Conservation (phyloP, 331 rosid species). For the Quercus phellos region DNA sequence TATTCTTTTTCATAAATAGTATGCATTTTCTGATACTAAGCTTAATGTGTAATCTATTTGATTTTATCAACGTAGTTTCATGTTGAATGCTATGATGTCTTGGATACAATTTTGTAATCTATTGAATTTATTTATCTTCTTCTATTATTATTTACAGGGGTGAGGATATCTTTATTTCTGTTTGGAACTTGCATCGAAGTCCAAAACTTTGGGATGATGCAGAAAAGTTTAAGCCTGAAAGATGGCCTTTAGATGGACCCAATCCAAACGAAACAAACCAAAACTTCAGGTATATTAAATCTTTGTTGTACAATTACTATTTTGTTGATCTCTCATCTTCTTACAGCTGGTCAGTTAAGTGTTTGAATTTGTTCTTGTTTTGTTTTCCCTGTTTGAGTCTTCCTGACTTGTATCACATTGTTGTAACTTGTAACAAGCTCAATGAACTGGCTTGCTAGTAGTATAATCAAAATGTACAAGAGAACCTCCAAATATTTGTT, state of each 20-base stretch:
- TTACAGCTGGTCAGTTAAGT: neutral
- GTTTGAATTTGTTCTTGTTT: neutral
- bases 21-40: too few relatives aligned
- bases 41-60: neutral
- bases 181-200: conserved; percentile 93
- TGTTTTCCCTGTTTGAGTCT: neutral
- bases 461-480: neutral
- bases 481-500: neutral
- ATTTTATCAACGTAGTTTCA: neutral
- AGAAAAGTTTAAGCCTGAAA: conserved; percentile 80
- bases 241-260: conserved; percentile 96
- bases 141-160: conserved; percentile 49
- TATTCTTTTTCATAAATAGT: too few relatives aligned
- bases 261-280: conserved; percentile 94
- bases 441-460: neutral
- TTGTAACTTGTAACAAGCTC: neutral
- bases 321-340: neutral
- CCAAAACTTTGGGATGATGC: conserved; percentile 78
- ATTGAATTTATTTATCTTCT: neutral
- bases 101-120: neutral
- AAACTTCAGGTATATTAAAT: conserved; percentile 60
- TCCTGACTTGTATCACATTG: neutral
- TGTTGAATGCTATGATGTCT: neutral
- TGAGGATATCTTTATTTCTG: conserved; percentile 87
- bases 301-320: neutral